Percentiles rank a stretch among this genome's conserved stretches.
phyloP scores from a whole-genome alignment of 495 filamentous ascomycete species.

The Penicillium argentinense region DNA sequence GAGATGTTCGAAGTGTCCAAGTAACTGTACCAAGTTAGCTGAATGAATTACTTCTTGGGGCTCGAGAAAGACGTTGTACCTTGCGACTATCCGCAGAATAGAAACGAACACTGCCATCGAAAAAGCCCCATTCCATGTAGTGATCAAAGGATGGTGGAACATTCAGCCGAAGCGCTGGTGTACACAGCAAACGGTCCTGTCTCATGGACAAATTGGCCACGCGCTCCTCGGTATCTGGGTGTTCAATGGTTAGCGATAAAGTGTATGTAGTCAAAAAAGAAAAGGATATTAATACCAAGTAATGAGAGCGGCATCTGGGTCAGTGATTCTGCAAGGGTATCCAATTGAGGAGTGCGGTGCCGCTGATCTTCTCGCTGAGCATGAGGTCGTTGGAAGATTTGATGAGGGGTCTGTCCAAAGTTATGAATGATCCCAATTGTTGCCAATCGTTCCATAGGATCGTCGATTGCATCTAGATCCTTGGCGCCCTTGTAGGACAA shows the following conservation, averaged over 20 bases:
- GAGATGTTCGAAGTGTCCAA: constrained; percentile 89
- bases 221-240: constrained; percentile 72
- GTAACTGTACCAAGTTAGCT: constrained; percentile 37
- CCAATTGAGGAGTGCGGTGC: constrained; percentile 65
- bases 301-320: constrained; percentile 80
- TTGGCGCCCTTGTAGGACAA: constrained; percentile 92
- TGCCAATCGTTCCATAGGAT: constrained; percentile 77
- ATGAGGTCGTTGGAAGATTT: constrained; percentile 84
- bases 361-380: constrained; percentile 64
- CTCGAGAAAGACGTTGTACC: constrained; percentile 27
- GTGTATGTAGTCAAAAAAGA: too few relatives aligned
- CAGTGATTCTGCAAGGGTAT: constrained; percentile 73
- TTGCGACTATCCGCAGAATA: constrained; percentile 76
- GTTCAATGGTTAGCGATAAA: too few relatives aligned
- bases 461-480: constrained; percentile 87
- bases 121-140: constrained; percentile 94
- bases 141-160: constrained; percentile 86
- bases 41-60: not conserved
- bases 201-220: constrained; percentile 83
- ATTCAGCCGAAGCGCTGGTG: constrained; percentile 79
- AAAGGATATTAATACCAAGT: constrained; percentile 46
- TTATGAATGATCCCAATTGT: constrained; percentile 97
- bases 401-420: constrained; percentile 95
- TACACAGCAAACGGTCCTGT: constrained; percentile 79
- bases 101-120: constrained; percentile 89